These are phyloP conservation scores for Rhodotorula sphaerocarpa DNA, from an alignment of 768 basidiomycete genomes.

Conservation along the genomic window DNA sequence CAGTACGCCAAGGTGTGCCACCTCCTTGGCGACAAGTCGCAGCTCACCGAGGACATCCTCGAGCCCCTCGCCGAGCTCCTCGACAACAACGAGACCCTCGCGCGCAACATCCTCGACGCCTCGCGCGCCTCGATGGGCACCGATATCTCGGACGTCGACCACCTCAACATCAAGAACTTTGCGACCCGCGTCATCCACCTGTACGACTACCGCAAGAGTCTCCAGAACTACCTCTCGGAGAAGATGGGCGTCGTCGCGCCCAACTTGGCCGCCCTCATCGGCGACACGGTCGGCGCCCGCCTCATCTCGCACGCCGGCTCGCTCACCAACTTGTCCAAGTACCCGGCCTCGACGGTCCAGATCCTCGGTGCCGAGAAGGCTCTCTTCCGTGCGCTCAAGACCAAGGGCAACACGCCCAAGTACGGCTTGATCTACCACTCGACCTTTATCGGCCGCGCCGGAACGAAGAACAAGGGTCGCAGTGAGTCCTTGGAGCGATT, in stretches of 20 bases:
- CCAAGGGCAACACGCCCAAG: conserved; percentile 87
- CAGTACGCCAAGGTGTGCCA: conserved; percentile 78
- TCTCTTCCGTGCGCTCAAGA: conserved; percentile 91
- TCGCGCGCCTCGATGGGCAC: conserved; percentile 91
- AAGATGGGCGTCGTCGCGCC: conserved; percentile 98
- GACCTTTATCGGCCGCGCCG: conserved; percentile 89
- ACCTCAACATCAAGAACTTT: conserved; percentile 90
- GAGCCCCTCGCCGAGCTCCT: conserved; percentile 68
- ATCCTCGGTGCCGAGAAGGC: conserved; percentile 98
- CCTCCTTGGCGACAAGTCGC: conserved; percentile 83
- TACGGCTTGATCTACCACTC: conserved; percentile 98
- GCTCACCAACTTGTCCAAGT: conserved; percentile 92
- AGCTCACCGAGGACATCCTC: conserved; percentile 67
- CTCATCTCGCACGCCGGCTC: conserved; percentile 85
- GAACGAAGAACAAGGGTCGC: conserved; percentile 87
- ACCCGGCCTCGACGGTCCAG: conserved; percentile 95
- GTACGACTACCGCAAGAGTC: conserved; percentile 83
- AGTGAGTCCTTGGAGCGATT: too few relatives aligned
- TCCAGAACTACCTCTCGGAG: conserved; percentile 77
- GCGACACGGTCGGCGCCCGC: conserved; percentile 67
- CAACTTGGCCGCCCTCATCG: conserved; percentile 77
- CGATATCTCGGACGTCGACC: conserved; percentile 79
- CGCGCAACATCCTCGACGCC: conserved; percentile 90
- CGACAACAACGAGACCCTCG: conserved; percentile 72
- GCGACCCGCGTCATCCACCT: conserved; percentile 82